A percentile compares a stretch with the other conserved stretches of the same genome.
These are phyloP conservation scores for Capsella bursapastoris DNA, from an alignment of 345 rosid genomes.

Conservation along the genomic window DNA sequence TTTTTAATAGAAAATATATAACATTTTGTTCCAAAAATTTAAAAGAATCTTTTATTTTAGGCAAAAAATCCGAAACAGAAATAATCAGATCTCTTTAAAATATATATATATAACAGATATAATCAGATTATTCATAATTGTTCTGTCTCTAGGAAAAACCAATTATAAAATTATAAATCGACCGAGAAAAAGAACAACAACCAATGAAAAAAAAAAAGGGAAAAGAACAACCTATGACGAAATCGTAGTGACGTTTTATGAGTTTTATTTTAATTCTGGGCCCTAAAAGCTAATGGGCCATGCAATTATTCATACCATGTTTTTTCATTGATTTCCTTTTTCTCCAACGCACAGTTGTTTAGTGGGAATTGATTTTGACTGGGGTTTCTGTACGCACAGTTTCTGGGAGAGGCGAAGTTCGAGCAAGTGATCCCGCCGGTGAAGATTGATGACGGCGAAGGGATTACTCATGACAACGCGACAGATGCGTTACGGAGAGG, in stretches of 20 bases:
- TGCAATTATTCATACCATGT: background rate
- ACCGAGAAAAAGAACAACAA: background rate
- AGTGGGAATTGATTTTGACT: background rate
- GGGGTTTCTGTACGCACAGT: constrained; percentile 8
- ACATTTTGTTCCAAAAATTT: too few relatives aligned
- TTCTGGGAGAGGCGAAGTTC: constrained; percentile 42
- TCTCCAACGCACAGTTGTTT: background rate
- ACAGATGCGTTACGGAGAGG: constrained; percentile 56
- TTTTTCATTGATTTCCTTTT: background rate
- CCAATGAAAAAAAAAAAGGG: too few relatives aligned
- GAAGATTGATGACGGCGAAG: constrained; percentile 46
- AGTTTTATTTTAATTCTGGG: background rate
- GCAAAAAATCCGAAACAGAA: background rate
- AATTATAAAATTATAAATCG: background rate
- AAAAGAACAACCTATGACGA: background rate
- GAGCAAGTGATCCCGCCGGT: constrained; percentile 48
- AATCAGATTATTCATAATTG: background rate
- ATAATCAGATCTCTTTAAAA: background rate
- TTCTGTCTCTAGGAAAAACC: background rate
- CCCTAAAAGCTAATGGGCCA: constrained; percentile 6
- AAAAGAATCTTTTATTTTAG: background rate
- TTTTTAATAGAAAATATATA: too few relatives aligned
- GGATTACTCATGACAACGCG: constrained; percentile 45
- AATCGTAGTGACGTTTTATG: background rate
- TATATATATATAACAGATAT: too few relatives aligned